Base-by-base conservation (phyloP, 2,329 filamentous ascomycete species). In the Xylariaceae sp. region DNA sequence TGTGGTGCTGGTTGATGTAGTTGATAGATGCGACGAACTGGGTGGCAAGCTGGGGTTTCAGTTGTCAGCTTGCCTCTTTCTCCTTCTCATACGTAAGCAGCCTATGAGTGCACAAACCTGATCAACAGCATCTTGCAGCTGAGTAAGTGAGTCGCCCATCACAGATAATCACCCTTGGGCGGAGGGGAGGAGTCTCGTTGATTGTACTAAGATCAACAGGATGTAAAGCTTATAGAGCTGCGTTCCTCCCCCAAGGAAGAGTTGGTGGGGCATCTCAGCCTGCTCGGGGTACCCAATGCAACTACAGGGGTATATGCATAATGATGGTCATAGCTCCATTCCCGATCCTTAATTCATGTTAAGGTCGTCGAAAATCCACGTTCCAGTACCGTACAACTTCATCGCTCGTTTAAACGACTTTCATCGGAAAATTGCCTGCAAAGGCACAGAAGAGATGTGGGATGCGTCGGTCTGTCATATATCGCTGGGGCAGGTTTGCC, bases 111-210 rank as follows among this genome's bases (percentile, higher is more conserved):
- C 35, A 57, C 72, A 27, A 75, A 90, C 89, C 80, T 92, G 85
- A 67, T 94, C 90, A 56, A 93, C 83, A 72, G 89, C 87, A 75
- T 94, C 89, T 73, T 95, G 91, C 53, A 94, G 79, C 71, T 94
- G 90, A 1, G 91, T 93, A 53, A 95, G 80, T 58, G 87, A 80
- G 69, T 95, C 91, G 23, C 82, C 81, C 85, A 91, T 91, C 21
- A 39, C 60, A 39, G 13, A 39, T 16, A 18, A n/a, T 16, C 27
- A 13, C 23, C 36, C 8, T 11, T 6, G 7, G 11, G 4, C n/a
- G 5, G 11, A 43, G 37, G 16, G 16, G 20, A 16, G 45, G 24
- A 35, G 24, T 18, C 10, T 24, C 20, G 20, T 27, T 18, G 26
- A 20, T 36, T 11, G n/a, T 30, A 18, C 10, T 9, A 16, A 5